Evolutionary conservation across 768 basidiomycete genomes (phyloP).

Genomic region (Suillus americanus): DNA sequence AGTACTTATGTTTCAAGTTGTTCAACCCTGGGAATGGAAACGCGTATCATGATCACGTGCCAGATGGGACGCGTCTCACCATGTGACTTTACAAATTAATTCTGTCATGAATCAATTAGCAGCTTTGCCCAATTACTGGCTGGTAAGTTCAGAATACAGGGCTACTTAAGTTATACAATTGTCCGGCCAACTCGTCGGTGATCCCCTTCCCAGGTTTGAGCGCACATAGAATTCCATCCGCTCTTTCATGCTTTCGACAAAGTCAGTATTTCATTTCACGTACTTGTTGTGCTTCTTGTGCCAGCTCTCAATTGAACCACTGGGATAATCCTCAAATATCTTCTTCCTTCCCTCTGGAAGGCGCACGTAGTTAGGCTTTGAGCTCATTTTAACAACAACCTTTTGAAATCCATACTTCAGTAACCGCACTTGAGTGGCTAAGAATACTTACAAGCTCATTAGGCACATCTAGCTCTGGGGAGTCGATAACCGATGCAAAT

Average conservation of each 20-base stretch:
- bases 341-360: slow-evolving; percentile 59
- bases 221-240: not conserved
- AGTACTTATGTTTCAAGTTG: not conserved
- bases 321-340: slow-evolving; percentile 43
- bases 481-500: slow-evolving; percentile 67
- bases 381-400: slow-evolving; percentile 46
- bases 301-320: slow-evolving; percentile 55
- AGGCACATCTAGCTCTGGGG: slow-evolving; percentile 52
- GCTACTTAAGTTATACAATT: not conserved
- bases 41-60: not conserved
- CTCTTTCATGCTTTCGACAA: not conserved
- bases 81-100: not conserved
- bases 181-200: not conserved
- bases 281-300: slow-evolving; percentile 53
- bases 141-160: not conserved
- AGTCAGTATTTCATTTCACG: slow-evolving; percentile 20
- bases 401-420: slow-evolving; percentile 18
- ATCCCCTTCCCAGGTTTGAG: not conserved
- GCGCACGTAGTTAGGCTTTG: slow-evolving; percentile 59
- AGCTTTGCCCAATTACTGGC: not conserved
- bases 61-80: not conserved
- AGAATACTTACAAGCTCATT: slow-evolving; percentile 44
- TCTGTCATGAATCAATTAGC: no score
- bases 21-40: slow-evolving; percentile 4
- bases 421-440: not conserved